phyloP scores from a whole-genome alignment of 805 yeast species.

The Wickerhamomyces alni region DNA sequence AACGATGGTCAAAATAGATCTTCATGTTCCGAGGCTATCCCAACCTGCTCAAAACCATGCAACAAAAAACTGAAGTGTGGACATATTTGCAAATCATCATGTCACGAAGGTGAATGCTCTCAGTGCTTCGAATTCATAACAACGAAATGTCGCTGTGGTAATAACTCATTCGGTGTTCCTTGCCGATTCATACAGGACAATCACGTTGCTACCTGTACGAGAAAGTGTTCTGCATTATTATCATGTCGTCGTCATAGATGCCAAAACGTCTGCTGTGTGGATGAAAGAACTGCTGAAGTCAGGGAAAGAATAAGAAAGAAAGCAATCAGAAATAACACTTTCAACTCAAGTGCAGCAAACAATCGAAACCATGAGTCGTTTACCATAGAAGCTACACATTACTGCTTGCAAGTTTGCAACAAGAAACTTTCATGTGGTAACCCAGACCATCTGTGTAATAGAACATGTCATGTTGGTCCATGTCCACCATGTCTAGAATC shows the following conservation, averaged over 20 bases:
- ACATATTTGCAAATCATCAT: constrained; percentile 60
- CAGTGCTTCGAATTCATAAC: constrained; percentile 54
- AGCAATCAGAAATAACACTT: constrained; percentile 39
- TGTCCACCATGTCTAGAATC: constrained; percentile 80
- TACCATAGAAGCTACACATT: constrained; percentile 64
- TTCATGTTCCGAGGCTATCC: constrained; percentile 71
- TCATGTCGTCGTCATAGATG: constrained; percentile 83
- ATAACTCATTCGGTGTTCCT: constrained; percentile 50
- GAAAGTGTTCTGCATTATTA: constrained; percentile 67
- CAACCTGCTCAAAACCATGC: constrained; percentile 65
- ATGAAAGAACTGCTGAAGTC: constrained; percentile 49
- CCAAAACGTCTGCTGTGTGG: constrained; percentile 59
- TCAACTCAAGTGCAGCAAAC: constrained; percentile 20
- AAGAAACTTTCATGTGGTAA: constrained; percentile 56
- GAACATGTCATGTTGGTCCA: constrained; percentile 73
- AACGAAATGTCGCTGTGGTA: constrained; percentile 57
- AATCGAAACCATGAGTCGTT: constrained; percentile 41
- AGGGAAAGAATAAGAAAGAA: constrained; percentile 44
- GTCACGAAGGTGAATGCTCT: constrained; percentile 76
- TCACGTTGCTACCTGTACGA: constrained; percentile 52
- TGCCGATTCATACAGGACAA: constrained; percentile 53
- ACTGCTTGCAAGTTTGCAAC: constrained; percentile 65
- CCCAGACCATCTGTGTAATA: constrained; percentile 52
- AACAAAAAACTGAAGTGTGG: constrained; percentile 66
- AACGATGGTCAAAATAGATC: constrained; percentile 33